phyloP scores from a whole-genome alignment of 192 early-diverging fungal genomes.

The Gonapodya prolifera region DNA sequence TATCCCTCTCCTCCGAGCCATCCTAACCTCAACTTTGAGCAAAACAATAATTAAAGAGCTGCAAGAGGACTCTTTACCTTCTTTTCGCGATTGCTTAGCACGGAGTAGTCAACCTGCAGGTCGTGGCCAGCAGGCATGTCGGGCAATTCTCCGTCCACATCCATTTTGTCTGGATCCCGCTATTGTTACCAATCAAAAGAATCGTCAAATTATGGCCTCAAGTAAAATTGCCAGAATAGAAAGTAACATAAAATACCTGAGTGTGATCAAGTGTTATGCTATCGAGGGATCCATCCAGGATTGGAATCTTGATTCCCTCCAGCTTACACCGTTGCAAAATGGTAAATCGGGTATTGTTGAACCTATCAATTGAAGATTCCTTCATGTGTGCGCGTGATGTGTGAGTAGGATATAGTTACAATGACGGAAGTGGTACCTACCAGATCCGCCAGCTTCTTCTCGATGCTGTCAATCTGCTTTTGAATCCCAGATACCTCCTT shows the following conservation, averaged over 20 bases:
- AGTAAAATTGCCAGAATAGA: not conserved
- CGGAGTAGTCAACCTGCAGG: slow-evolving; percentile 11
- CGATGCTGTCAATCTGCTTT: not conserved
- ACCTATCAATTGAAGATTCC: slow-evolving; percentile 67
- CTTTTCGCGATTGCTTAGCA: slow-evolving; percentile 7
- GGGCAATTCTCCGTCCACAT: slow-evolving; percentile 11
- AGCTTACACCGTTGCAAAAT: slow-evolving; percentile 84
- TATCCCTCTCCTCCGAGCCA: slow-evolving; percentile 37
- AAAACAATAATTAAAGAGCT: not conserved
- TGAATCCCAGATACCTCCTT: not conserved
- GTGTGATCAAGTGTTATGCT: slow-evolving; percentile 62
- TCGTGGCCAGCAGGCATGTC: slow-evolving; percentile 5
- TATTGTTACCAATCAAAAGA: not conserved
- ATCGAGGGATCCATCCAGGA: slow-evolving; percentile 57
- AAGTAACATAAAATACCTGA: slow-evolving; percentile 24
- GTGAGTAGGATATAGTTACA: not conserved
- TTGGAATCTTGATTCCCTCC: slow-evolving; percentile 83
- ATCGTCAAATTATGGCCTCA: not conserved
- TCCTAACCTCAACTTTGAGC: slow-evolving; percentile 12
- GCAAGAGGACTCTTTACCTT: not conserved
- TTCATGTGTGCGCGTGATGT: not conserved
- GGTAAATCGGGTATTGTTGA: slow-evolving; percentile 57
- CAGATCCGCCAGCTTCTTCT: not conserved
- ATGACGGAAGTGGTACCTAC: not conserved
- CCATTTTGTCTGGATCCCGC: slow-evolving; percentile 13